Percentiles rank a stretch among this genome's conserved stretches.
Conservation (phyloP, 257 asterid species). For the Ajuga chamaepitys region DNA sequence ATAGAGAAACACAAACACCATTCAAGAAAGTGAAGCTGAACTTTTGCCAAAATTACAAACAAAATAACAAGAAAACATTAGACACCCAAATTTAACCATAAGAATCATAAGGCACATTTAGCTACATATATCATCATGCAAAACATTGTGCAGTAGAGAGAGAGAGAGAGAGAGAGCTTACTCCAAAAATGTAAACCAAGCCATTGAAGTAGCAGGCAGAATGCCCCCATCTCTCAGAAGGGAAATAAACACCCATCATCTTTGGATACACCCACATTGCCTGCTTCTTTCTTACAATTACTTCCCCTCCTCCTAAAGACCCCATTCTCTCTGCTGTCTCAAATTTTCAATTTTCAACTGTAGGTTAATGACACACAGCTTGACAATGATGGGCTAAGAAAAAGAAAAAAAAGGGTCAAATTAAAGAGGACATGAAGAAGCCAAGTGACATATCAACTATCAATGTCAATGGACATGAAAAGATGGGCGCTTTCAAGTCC, state of each 20-base stretch:
- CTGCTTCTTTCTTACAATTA: conserved; percentile 25
- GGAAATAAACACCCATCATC: conserved; percentile 49
- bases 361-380: conserved; percentile 4
- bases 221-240: conserved; percentile 99
- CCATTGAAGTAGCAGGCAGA: conserved; percentile 82
- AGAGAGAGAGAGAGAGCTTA: conserved; percentile 1
- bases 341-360: neutral
- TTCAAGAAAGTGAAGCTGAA: conserved; percentile 35
- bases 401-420: conserved; percentile 33
- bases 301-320: conserved; percentile 40
- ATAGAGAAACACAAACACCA: conserved; percentile 13
- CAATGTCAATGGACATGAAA: conserved; percentile 97
- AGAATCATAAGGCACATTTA: neutral
- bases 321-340: conserved; percentile 28
- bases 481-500: conserved; percentile 98
- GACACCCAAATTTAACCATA: neutral
- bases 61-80: neutral
- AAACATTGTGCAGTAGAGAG: neutral
- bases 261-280: conserved; percentile 79
- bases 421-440: conserved; percentile 43
- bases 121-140: conserved; percentile 18
- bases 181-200: conserved; percentile 74
- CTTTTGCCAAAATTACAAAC: conserved; percentile 23
- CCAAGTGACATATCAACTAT: conserved; percentile 87
- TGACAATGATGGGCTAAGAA: conserved; percentile 17